Evolutionary conservation across 176 grass and related monocot genomes (phyloP).

Genomic region (Panicum miliaceum): DNA sequence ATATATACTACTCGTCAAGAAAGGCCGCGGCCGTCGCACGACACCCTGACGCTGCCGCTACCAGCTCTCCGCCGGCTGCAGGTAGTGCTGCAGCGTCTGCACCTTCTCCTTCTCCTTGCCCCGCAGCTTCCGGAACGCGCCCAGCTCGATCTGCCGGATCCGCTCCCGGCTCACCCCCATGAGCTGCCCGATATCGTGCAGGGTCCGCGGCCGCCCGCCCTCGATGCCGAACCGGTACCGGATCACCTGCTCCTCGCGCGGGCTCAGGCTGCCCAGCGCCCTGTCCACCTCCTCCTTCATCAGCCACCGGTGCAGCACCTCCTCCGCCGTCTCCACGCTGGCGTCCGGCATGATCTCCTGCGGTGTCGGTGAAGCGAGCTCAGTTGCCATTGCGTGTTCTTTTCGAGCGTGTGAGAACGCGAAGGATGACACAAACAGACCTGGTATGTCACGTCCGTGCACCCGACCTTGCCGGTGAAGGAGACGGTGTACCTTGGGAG

Average conservation of each 20-base stretch:
- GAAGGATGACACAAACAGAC: slow-evolving; percentile 34
- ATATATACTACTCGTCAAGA: not conserved
- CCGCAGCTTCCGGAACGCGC: slow-evolving; percentile 85
- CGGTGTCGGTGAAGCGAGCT: not conserved
- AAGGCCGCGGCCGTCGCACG: not conserved
- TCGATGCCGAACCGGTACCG: slow-evolving; percentile 79
- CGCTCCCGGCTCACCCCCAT: slow-evolving; percentile 87
- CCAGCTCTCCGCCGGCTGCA: slow-evolving; percentile 61
- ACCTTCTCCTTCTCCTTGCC: slow-evolving; percentile 66
- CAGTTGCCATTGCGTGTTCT: not conserved
- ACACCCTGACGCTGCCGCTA: slow-evolving; percentile 2
- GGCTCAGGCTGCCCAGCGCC: slow-evolving; percentile 68
- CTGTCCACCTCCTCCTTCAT: slow-evolving; percentile 68
- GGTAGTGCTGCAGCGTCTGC: slow-evolving; percentile 63
- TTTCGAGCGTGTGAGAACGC: not conserved
- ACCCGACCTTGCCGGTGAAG: slow-evolving; percentile 63
- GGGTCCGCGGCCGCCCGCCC: slow-evolving; percentile 65
- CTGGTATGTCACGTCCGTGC: slow-evolving; percentile 67
- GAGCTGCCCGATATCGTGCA: slow-evolving; percentile 75
- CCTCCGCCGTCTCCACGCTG: slow-evolving; percentile 67
- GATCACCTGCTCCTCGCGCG: slow-evolving; percentile 69
- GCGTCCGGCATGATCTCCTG: slow-evolving; percentile 81
- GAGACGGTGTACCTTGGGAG: slow-evolving; percentile 75
- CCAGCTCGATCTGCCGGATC: slow-evolving; percentile 81
- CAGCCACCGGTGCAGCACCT: slow-evolving; percentile 63